Evolutionary conservation across 2,329 filamentous ascomycete genomes (phyloP).

Genomic region (Lachnellula arida): DNA sequence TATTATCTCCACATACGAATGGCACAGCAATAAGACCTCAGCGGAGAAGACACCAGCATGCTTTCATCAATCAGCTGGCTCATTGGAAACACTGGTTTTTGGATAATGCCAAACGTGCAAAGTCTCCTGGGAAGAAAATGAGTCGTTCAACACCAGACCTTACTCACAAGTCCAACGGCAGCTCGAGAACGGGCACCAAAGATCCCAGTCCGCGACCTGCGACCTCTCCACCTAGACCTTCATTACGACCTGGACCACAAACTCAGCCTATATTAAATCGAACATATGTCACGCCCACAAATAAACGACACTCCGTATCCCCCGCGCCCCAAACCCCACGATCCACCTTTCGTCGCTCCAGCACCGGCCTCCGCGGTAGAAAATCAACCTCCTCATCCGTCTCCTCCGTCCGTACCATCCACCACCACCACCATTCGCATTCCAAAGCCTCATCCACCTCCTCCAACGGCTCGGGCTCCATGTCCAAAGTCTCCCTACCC

Average conservation of each 20-base stretch:
- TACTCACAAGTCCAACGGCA: constrained; percentile 43
- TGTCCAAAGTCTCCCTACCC: constrained; percentile 62
- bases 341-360: constrained; percentile 78
- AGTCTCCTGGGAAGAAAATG: constrained; percentile 44
- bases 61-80: constrained; percentile 62
- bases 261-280: constrained; percentile 30
- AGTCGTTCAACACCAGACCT: constrained; percentile 53
- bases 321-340: constrained; percentile 85
- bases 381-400: constrained; percentile 96
- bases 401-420: constrained; percentile 87
- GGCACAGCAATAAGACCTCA: constrained; percentile 30
- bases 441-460: constrained; percentile 94
- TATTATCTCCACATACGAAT: constrained; percentile 47
- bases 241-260: constrained; percentile 31
- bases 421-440: constrained; percentile 79
- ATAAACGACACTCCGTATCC: constrained; percentile 75
- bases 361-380: constrained; percentile 76
- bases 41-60: constrained; percentile 53
- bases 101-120: constrained; percentile 59
- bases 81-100: constrained; percentile 70
- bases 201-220: constrained; percentile 55
- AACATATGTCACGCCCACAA: constrained; percentile 40
- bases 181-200: constrained; percentile 41
- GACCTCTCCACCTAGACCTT: constrained; percentile 42
- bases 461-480: constrained; percentile 69